Base-by-base conservation (phyloP, 768 basidiomycete species). In the Symmetrospora coprosmae region DNA sequence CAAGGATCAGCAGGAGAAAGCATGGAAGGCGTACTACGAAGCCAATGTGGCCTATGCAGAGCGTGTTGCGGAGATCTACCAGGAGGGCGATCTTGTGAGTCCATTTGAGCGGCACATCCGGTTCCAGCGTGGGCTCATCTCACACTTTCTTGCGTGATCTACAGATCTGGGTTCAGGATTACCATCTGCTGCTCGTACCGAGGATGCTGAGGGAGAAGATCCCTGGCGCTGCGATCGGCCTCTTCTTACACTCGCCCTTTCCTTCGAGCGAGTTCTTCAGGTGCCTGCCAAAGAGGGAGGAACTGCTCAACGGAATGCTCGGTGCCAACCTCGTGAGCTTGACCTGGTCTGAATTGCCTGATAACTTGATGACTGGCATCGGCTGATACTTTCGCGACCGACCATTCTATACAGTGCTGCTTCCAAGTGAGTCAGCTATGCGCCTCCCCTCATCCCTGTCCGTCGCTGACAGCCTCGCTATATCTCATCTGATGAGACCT, bases 211-310 rank as follows among this genome's bases (percentile, higher is more conserved):
- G 92, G 53, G 81, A 80, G 69, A 74, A 79, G 16, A 75, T 87
- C 34, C 71, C 82, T 70, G 76, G 77, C 77, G 81, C 51, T 77
- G 82, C 80, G 43, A 71, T 76, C 52, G 92, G 91, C 2, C 80
- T 99, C 62, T 99, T 96, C 74, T 84, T 96, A 43, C 92, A 99
- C 74, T 96, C 92, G 0, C 92, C 92, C 14, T 97, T 96, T 83
- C 92, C 92, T 4, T 87, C 84, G 71, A 87, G 85, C 63, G 92
- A 99, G 70, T 85, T 96, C 65, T 99, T 97, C 78, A 78, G 91
- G 58, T 92, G 87, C 72, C 74, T 94, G 39, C 90, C 90, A 2
- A 81, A 83, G 48, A 81, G 92, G 46, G 87, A 85, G 68, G 90
- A 94, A 73, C 86, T 97, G 63, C 78, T 99, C 27, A 89, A 96